Conservation (phyloP, 1,139 yeast genomes). For the Yamadazyma taylorii region DNA sequence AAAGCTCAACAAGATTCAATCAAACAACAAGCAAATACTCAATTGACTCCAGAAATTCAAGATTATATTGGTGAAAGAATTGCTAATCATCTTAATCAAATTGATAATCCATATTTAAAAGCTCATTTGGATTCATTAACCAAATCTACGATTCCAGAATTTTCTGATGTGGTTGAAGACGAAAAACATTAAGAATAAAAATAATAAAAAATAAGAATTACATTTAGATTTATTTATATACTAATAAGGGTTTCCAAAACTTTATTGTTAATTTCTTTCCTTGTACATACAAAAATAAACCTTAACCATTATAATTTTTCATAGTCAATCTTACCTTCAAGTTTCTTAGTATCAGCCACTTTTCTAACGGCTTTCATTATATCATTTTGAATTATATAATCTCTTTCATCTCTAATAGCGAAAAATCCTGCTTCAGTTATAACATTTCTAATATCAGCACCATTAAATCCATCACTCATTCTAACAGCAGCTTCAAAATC, state of each 20-base stretch:
- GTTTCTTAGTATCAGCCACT: conserved; percentile 94
- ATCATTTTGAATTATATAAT: conserved; percentile 89
- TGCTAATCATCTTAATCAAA: conserved; percentile 50
- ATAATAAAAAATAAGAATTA: too few relatives aligned
- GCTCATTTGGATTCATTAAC: conserved; percentile 45
- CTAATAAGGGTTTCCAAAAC: too few relatives aligned
- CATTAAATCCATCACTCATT: conserved; percentile 98
- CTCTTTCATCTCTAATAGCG: conserved; percentile 97
- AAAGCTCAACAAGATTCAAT: conserved; percentile 1
- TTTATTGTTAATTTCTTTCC: too few relatives aligned
- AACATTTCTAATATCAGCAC: conserved; percentile 97
- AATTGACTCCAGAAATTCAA: conserved; percentile 67
- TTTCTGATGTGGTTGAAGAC: conserved; percentile 15
- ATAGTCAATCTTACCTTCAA: conserved; percentile 94
- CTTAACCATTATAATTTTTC: conserved; percentile 61
- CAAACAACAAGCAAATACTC: conserved; percentile 29
- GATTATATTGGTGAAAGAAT: conserved; percentile 70
- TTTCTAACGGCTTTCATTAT: conserved; percentile 97
- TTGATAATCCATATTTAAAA: conserved; percentile 38
- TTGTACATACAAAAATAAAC: conserved; percentile 1
- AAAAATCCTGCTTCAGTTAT: conserved; percentile 99
- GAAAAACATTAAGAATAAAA: background rate
- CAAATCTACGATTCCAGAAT: conserved; percentile 29
- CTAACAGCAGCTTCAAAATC: conserved; percentile 97
- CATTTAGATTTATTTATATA: too few relatives aligned